Evolutionary conservation across 495 filamentous ascomycete species (phyloP), one percentile per base, ranked within the genome.

Genomic region (Tuber indicum): DNA sequence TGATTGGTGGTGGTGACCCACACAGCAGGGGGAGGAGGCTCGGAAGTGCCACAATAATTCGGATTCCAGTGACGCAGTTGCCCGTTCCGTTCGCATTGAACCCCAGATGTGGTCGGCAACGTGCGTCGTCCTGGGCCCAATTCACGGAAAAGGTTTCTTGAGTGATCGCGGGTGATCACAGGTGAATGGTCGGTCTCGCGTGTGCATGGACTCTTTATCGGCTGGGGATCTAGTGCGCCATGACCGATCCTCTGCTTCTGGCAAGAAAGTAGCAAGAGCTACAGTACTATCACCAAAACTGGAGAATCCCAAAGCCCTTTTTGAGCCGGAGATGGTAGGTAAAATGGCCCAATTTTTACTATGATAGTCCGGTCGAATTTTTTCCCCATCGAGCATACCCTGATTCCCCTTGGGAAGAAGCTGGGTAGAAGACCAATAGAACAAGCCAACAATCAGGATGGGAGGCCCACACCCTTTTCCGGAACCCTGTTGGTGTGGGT

Each of bases 391-490:
- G n/a, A 16, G 26, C 47, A 21, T 49, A 21, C 6, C 7, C 32
- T 62, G 3, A 26, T 62, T 66, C 26, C 58, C 26, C 14, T 17
- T 19, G 14, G 21, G 43, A 26, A 47, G 77, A 76, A 80, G 46
- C 78, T 80, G 77, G 71, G 79, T 80, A 78, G 78, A 80, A 80
- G 77, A 71, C 71, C 74, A 74, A 78, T 76, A 45, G 78, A 80
- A 80, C 74, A 76, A 66, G 79, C 74, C 62, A 78, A 74, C 74
- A 78, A 73, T 49, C 19, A 77, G 26, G 36, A 12, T 6, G 16
- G 14, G 58, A 32, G 12, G 49, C 76, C 46, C 75, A 62, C 72
- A 74, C 43, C 78, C 74, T 76, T 73, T 70, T 46, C 77, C 77
- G 52, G 45, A 80, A 80, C 78, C 78, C 66, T 80, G 78, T 80